Conservation (phyloP, 805 yeast genomes). For the Cyberlindnera maritima region DNA sequence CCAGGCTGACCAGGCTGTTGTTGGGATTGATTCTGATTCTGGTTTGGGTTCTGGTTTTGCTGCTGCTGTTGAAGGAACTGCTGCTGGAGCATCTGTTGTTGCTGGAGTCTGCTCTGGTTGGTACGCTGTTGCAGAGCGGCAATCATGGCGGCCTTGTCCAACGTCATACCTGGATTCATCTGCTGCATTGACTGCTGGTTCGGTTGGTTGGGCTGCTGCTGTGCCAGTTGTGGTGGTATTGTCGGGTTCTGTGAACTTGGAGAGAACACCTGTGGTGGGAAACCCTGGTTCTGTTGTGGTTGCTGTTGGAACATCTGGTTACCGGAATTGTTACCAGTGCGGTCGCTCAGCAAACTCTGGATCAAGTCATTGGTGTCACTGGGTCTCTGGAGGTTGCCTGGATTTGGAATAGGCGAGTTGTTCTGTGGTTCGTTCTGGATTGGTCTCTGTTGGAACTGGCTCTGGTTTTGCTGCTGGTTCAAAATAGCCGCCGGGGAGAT, state of each 20-base stretch:
- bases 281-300: slow-evolving; percentile 22
- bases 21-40: slow-evolving; percentile 17
- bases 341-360: slow-evolving; percentile 29
- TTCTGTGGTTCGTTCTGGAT: slow-evolving; percentile 14
- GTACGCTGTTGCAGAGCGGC: slow-evolving; percentile 37
- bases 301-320: slow-evolving; percentile 15
- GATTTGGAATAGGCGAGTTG: slow-evolving; percentile 25
- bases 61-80: slow-evolving; percentile 25
- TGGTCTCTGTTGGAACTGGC: slow-evolving; percentile 12
- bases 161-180: slow-evolving; percentile 18
- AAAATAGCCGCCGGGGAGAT: slow-evolving; percentile 24
- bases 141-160: slow-evolving; percentile 40
- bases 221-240: slow-evolving; percentile 19
- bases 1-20: slow-evolving; percentile 27
- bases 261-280: slow-evolving; percentile 28
- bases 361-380: slow-evolving; percentile 23
- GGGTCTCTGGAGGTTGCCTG: slow-evolving; percentile 22
- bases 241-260: slow-evolving; percentile 21
- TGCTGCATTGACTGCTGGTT: slow-evolving; percentile 11
- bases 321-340: slow-evolving; percentile 26
- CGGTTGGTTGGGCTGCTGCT: slow-evolving; percentile 17
- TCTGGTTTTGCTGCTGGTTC: slow-evolving; percentile 16
- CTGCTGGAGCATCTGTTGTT: slow-evolving; percentile 30
- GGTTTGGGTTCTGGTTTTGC: no score
- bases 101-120: slow-evolving; percentile 30